Percentiles rank a stretch among this genome's conserved stretches.
These are phyloP conservation scores for Acarospora socialis DNA, from an alignment of 2,329 filamentous ascomycete genomes.

Conservation along the genomic window DNA sequence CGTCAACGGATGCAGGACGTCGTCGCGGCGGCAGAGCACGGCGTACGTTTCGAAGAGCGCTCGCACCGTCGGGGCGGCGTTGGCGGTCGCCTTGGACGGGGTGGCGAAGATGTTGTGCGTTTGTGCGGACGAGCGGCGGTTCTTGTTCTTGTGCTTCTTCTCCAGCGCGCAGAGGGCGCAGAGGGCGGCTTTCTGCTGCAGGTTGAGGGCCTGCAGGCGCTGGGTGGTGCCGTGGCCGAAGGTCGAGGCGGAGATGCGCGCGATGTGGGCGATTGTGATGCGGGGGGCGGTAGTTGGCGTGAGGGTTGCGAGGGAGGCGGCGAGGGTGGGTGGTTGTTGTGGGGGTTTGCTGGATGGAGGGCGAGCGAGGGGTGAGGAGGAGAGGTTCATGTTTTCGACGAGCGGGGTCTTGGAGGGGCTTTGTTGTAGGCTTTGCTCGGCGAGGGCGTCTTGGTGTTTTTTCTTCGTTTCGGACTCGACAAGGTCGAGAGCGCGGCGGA, in stretches of 20 bases:
- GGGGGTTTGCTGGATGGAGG: conserved; percentile 27
- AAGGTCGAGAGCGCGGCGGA: conserved; percentile 74
- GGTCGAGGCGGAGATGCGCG: conserved; percentile 74
- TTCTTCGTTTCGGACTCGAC: conserved; percentile 71
- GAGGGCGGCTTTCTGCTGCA: conserved; percentile 91
- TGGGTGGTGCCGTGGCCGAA: conserved; percentile 83
- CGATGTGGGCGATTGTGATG: conserved; percentile 79
- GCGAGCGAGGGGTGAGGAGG: conserved; percentile 35
- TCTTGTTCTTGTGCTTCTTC: conserved; percentile 44
- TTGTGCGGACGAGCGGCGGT: conserved; percentile 30
- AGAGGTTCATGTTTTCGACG: conserved; percentile 66
- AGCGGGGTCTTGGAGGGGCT: conserved; percentile 64
- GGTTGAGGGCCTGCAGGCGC: conserved; percentile 71
- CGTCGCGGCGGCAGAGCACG: conserved; percentile 68
- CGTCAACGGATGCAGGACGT: conserved; percentile 77
- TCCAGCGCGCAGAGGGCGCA: conserved; percentile 83
- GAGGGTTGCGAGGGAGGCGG: conserved; percentile 44
- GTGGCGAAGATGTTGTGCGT: conserved; percentile 26
- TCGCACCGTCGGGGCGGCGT: conserved; percentile 63
- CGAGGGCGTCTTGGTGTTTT: conserved; percentile 50
- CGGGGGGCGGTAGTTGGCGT: conserved; percentile 71
- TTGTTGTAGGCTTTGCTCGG: conserved; percentile 36
- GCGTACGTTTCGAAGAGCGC: conserved; percentile 73
- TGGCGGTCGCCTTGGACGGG: conserved; percentile 39
- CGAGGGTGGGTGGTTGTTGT: conserved; percentile 28